Evolutionary conservation across 208 protist species (phyloP).

Genomic region (Acanthamoeba pearcei): DNA sequence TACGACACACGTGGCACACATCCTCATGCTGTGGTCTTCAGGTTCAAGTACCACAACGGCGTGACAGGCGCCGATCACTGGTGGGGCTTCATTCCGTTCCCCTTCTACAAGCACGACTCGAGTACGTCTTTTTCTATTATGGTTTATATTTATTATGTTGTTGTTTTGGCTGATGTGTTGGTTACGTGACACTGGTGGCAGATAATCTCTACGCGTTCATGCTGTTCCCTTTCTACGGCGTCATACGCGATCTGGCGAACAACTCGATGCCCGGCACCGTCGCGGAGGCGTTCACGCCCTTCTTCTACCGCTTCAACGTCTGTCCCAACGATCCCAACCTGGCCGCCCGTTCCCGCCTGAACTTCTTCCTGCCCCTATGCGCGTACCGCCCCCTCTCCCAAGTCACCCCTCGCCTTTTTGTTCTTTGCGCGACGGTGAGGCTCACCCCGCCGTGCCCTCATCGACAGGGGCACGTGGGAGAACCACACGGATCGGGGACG

Average conservation of each 20-base stretch:
- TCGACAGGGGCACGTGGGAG: not conserved
- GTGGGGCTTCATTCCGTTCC: constrained; percentile 35
- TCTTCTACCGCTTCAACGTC: not conserved
- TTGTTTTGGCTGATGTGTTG: not conserved
- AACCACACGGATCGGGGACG: not conserved
- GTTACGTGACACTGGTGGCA: not conserved
- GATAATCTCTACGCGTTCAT: not conserved
- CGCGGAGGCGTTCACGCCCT: not conserved
- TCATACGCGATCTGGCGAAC: not conserved
- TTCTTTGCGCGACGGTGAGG: not conserved
- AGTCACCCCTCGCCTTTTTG: not conserved
- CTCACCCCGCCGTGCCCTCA: no score
- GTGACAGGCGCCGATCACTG: not conserved
- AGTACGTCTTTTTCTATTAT: not conserved
- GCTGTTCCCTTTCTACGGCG: constrained; percentile 24
- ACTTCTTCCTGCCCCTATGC: not conserved
- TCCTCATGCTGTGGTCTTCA: not conserved
- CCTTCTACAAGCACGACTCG: not conserved
- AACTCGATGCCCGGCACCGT: not conserved
- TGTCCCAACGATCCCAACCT: not conserved
- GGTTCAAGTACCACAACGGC: constrained; percentile 19
- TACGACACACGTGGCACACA: not conserved
- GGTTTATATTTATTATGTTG: not conserved
- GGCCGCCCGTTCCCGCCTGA: not conserved
- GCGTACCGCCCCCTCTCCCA: not conserved